Percentiles rank a stretch among this genome's conserved stretches.
Evolutionary conservation across 768 basidiomycete species (phyloP).

Genomic region (Sporobolomyces pararoseus): DNA sequence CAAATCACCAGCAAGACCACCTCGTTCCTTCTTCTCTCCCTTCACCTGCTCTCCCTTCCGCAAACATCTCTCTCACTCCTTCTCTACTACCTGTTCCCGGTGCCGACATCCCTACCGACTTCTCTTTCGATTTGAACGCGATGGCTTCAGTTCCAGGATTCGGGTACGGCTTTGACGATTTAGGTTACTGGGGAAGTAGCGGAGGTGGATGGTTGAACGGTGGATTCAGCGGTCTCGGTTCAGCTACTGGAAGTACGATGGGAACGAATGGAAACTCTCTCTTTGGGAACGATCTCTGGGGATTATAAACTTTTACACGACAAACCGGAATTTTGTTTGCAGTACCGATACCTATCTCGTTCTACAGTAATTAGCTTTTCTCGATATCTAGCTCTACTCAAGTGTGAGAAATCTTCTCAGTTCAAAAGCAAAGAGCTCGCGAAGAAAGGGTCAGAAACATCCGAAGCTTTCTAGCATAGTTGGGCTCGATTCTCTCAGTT

Average conservation of each 20-base stretch:
- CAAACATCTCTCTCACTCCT: conserved; percentile 8
- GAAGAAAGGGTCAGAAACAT: no score
- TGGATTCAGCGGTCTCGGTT: conserved; percentile 8
- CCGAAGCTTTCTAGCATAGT: no score
- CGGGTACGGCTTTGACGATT: conserved; percentile 14
- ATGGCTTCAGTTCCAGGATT: conserved; percentile 10
- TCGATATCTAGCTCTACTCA: no score
- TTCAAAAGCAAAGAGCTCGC: no score
- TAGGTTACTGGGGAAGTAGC: conserved; percentile 15
- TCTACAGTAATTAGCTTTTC: no score
- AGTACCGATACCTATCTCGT: no score
- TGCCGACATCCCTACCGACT: conserved; percentile 13
- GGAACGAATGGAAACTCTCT: background rate
- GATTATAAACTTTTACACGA: no score
- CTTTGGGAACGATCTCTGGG: background rate
- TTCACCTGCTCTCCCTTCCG: background rate
- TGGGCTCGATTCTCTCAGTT: no score
- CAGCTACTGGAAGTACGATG: background rate
- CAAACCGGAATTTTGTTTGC: no score
- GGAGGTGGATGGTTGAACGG: conserved; percentile 12
- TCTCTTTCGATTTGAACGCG: conserved; percentile 12
- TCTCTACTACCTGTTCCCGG: conserved; percentile 13
- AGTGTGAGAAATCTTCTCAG: no score
- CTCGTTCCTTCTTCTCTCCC: conserved; percentile 1
- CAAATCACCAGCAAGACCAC: background rate